These are phyloP conservation scores for Penicillium digitatum DNA, from an alignment of 2,329 filamentous ascomycete genomes.

Conservation along the genomic window DNA sequence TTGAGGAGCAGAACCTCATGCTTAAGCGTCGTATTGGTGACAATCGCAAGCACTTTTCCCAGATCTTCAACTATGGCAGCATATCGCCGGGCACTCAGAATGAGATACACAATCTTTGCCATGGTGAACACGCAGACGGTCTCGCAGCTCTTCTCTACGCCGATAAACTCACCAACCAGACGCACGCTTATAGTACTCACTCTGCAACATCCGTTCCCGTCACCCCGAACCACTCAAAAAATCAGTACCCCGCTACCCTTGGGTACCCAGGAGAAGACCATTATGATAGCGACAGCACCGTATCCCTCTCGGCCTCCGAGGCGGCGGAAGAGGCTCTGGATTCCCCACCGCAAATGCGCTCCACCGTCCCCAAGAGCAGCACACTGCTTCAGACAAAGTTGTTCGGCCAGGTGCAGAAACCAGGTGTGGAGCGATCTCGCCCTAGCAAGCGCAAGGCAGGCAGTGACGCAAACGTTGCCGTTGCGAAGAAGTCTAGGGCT, in stretches of 20 bases:
- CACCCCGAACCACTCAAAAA: conserved; percentile 61
- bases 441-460: conserved; percentile 40
- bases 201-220: conserved; percentile 67
- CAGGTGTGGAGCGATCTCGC: conserved; percentile 39
- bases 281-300: conserved; percentile 77
- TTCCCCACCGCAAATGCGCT: conserved; percentile 13
- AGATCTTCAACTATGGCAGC: conserved; percentile 71
- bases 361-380: conserved; percentile 43
- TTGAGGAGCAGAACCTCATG: conserved; percentile 72
- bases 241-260: conserved; percentile 58
- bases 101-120: conserved; percentile 44
- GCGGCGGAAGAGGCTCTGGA: conserved; percentile 51
- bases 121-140: conserved; percentile 37
- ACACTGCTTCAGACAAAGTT: conserved; percentile 58
- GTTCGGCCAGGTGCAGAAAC: conserved; percentile 60
- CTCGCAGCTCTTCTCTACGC: conserved; percentile 38
- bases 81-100: conserved; percentile 57
- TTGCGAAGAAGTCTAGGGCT: conserved; percentile 50
- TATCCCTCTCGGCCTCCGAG: conserved; percentile 62
- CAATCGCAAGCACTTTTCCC: conserved; percentile 81
- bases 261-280: conserved; percentile 49
- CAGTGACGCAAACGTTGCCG: conserved; percentile 33
- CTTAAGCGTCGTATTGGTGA: conserved; percentile 81
- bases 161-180: conserved; percentile 38
- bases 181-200: conserved; percentile 18